Base-by-base conservation (phyloP, 202 grass and related monocot species). In the Brachypodium distachyon region DNA sequence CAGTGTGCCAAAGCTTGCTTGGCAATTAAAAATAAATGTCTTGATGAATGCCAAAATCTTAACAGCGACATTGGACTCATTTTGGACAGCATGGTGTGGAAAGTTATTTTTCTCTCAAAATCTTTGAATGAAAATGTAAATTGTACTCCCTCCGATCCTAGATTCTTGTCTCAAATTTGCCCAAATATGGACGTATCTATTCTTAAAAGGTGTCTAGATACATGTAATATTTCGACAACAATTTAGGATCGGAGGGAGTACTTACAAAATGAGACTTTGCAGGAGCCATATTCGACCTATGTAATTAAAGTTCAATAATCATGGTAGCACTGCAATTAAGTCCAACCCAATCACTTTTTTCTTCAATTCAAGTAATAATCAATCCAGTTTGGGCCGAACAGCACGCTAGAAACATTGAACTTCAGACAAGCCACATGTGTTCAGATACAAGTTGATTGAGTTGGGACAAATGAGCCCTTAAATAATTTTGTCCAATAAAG, bases 381-480 rank as follows among this genome's bases (percentile, higher is more conserved):
- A 39, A 67, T 67, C 40, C 14, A 46, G 13, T 46, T 46, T 28
- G 23, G 16, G 34, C 22, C 61, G 5, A 83, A 26, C 12, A 37
- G 40, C 56, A 72, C 8, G 27, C 19, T 53, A 63, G 37, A 81
- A 21, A 82, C 50, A 61, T 25, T 59, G 32, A 34, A 64, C 12
- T 64, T 39, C 38, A 82, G 41, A 72, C 9, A 77, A 57, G 34
- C 28, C 33, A 51, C 46, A 53, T 68, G 16, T 22, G 36, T 62
- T 81, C 44, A 49, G 26, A n/a, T 34, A 43, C 26, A 67, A 67
- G 59, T 49, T 77, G 50, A 57, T 73, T 9, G 7, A 87, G 21
- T 11, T 66, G 42, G 67, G 51, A 9, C 33, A 87, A 77, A 66
- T 27, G 46, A 46, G 18, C 19, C 43, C 17, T 83, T 78, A 71